Evolutionary conservation across 495 filamentous ascomycete genomes (phyloP), one percentile per base, ranked within the genome.

Genomic region (Physcia stellaris): DNA sequence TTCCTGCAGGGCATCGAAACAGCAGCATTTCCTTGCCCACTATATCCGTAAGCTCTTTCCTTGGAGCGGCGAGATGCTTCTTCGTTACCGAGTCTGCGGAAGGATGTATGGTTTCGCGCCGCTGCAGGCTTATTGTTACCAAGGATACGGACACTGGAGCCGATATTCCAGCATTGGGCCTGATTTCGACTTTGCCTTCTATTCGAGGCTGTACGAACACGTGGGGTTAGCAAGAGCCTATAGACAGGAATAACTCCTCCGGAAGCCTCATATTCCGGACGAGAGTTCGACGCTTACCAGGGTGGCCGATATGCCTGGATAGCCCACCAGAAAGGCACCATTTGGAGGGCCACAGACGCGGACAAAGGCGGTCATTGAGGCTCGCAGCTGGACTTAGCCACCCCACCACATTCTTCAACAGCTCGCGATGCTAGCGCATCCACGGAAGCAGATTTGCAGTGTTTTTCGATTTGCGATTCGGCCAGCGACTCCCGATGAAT

Each of bases 281-380:
- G 6, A 11, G 13, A 10, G 19, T 1, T 11, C 21, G 10, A 31
- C 15, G 63, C 79, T 69, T 67, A 94, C 87, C 77, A 95, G 66
- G 4, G 92, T 98, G 47, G 90, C 92, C 23, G 92, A 94, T 58
- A 98, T 96, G 43, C 90, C 90, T 4, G 90, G 90, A 59, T 98
- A 98, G 34, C 90, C 90, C 45, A 96, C 85, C 45, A 96, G 67
- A 53, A 88, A 94, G 60, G 85, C 88, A 62, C 85, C 90, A 66
- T 98, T 98, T 48, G 90, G 85, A 48, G 86, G 88, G 48, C 90
- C 90, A 53, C 85, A 92, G 67, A 98, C 85, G 68, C 92, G 83
- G 64, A 98, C 90, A 59, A 82, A 88, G 57, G 88, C 87, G 57
- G 84, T 71, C 74, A 88, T 80, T 56, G 58, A 73, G 51, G 46